Conservation (phyloP, 2,329 filamentous ascomycete genomes). For the Tolypocladium sp. region DNA sequence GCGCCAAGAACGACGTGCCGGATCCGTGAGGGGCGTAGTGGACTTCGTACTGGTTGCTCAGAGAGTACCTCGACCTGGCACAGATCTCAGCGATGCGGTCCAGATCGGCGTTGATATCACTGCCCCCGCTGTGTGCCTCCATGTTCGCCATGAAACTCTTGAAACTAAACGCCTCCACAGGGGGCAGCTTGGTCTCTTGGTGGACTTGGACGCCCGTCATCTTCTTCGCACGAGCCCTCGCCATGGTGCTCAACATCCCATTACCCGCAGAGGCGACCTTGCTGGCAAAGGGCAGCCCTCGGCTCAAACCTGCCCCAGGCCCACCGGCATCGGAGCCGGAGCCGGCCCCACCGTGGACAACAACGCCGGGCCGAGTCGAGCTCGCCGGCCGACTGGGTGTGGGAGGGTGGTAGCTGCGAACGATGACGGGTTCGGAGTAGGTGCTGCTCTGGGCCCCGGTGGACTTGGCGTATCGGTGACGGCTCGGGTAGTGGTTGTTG, state of each 20-base stretch:
- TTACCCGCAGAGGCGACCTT: conserved; percentile 22
- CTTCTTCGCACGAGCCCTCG: conserved; percentile 31
- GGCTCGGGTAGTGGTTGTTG: conserved; percentile 47
- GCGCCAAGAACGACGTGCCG: conserved; percentile 36
- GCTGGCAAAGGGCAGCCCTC: conserved; percentile 22
- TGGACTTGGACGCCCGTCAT: conserved; percentile 12
- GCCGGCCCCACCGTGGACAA: conserved; percentile 17
- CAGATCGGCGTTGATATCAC: conserved; percentile 47
- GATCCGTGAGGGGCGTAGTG: conserved; percentile 55
- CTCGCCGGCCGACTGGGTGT: conserved; percentile 21
- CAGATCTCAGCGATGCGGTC: conserved; percentile 61
- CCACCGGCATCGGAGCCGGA: conserved; percentile 16
- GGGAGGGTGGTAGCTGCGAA: conserved; percentile 51
- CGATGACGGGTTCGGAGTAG: conserved; percentile 57
- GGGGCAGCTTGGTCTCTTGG: conserved; percentile 41
- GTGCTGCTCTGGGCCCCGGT: conserved; percentile 47
- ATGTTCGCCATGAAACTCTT: conserved; percentile 54
- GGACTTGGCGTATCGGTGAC: conserved; percentile 47
- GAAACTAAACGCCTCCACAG: conserved; percentile 55
- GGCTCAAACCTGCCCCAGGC: conserved; percentile 17
- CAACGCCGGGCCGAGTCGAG: conserved; percentile 17
- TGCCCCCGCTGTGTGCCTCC: conserved; percentile 29
- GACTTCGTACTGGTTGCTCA: conserved; percentile 59
- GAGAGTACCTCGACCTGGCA: conserved; percentile 53
- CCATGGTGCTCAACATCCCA: conserved; percentile 33